These are phyloP conservation scores for Sarcomyxa edulis DNA, from an alignment of 768 basidiomycete species.

Conservation along the genomic window DNA sequence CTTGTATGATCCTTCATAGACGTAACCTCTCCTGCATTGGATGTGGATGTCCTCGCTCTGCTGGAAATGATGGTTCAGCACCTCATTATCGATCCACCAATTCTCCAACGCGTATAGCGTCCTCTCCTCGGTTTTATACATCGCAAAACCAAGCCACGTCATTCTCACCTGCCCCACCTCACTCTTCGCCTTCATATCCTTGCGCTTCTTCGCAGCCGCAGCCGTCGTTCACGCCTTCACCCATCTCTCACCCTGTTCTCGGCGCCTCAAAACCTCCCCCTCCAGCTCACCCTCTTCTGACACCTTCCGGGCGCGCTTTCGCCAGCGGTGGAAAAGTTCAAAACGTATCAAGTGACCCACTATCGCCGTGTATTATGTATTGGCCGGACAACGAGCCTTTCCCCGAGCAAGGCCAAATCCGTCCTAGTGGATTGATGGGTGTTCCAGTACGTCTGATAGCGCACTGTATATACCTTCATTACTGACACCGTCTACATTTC, in stretches of 20 bases:
- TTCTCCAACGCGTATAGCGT: conserved; percentile 15
- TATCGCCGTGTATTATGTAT: conserved; percentile 75
- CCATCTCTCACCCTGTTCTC: conserved; percentile 10
- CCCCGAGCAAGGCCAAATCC: conserved; percentile 75
- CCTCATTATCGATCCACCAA: conserved; percentile 22
- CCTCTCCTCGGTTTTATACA: conserved; percentile 27
- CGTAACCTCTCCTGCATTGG: conserved; percentile 76
- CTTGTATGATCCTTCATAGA: conserved; percentile 52
- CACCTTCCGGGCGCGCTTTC: conserved; percentile 77
- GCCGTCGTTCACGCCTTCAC: conserved; percentile 11
- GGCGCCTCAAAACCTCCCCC: conserved; percentile 30
- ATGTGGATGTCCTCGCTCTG: conserved; percentile 60
- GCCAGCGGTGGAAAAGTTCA: conserved; percentile 74
- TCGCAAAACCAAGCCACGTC: conserved; percentile 12
- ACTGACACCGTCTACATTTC: conserved; percentile 1
- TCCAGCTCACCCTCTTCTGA: conserved; percentile 67
- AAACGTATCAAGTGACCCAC: conserved; percentile 70
- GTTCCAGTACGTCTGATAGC: conserved; percentile 39
- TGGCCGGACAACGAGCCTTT: conserved; percentile 89
- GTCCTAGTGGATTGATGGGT: conserved; percentile 51
- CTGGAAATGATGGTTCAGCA: conserved; percentile 21
- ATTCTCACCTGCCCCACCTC: conserved; percentile 10
- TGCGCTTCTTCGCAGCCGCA: conserved; percentile 10
- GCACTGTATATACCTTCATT: conserved; percentile 1
- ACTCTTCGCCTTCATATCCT: conserved; percentile 21